Conservation (phyloP, 257 asterid genomes). For the Salvia rosmarinus region DNA sequence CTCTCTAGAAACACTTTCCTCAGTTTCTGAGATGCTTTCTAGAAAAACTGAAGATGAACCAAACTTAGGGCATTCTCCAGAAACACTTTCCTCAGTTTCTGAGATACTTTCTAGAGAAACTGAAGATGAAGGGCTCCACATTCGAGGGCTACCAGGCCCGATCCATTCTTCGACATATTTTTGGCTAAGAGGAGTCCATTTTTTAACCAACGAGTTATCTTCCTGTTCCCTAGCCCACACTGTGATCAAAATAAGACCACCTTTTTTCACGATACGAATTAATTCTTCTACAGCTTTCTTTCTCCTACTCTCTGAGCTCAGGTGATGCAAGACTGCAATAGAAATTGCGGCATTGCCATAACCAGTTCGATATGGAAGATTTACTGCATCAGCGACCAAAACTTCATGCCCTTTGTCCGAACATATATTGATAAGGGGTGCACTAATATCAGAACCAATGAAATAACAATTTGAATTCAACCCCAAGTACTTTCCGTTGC, state of each 20-base stretch:
- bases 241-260: conserved; percentile 84
- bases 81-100: conserved; percentile 54
- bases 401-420: conserved; percentile 82
- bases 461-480: conserved; percentile 68
- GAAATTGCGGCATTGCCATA: conserved; percentile 95
- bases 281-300: conserved; percentile 87
- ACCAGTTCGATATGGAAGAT: conserved; percentile 82
- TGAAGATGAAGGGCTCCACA: conserved; percentile 54
- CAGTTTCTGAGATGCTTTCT: conserved; percentile 77
- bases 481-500: conserved; percentile 93
- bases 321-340: conserved; percentile 93
- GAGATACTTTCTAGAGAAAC: conserved; percentile 72
- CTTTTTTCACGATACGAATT: conserved; percentile 72
- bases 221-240: conserved; percentile 99
- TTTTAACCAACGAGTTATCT: conserved; percentile 68
- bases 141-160: conserved; percentile 83
- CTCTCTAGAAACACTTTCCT: conserved; percentile 50
- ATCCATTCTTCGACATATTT: conserved; percentile 87
- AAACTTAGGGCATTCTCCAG: too few species aligned
- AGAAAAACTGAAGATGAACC: conserved; percentile 52
- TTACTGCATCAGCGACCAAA: conserved; percentile 92
- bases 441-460: conserved; percentile 88
- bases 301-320: conserved; percentile 87
- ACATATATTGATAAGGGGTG: conserved; percentile 78
- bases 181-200: conserved; percentile 88